Base-by-base conservation (phyloP, 148 eudicot genomes). In the Suaeda aralocaspica region DNA sequence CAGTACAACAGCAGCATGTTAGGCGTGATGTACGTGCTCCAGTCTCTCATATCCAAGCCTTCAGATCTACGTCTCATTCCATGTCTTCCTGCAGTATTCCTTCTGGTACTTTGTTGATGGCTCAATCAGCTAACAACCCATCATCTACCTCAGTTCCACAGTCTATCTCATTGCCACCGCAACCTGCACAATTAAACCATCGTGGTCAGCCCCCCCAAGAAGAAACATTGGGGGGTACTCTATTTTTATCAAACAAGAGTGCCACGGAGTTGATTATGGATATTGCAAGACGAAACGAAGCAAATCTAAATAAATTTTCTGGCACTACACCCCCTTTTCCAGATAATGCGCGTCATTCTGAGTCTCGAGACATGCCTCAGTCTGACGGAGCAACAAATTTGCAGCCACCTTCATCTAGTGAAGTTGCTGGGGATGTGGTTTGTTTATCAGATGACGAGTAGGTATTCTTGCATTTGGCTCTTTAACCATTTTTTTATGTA, bases 391-490 rank as follows among this genome's bases (percentile, higher is more conserved):
- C 24, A 11, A 59, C 61, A 65, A 76, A 72, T 53, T 6, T 66
- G n/a, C 71, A 71, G 46, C 59, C 18, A 51, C 60, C 75, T 48
- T 33, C 67, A 10, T 51, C 75, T 62, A 30, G 21, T 60, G 4
- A 42, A 29, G 26, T 9, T 24, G 52, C 50, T 15, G 75, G 53
- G 19, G 77, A 83, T 52, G 68, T 87, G 0, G 85, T 91, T 74
- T 87, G 85, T 44, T 71, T 88, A 59, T 83, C 87, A 8, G 94
- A 88, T 69, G 94, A 91, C 41, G 90, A 91, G 21, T 86, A 59
- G 72, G 9, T 63, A 9, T 46, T n/a, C 10, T 21, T 10, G 25
- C 58, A 44, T 46, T 29, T 19, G 36, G 21, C 21, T 6, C 26
- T 16, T 31, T 45, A 31, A 59, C 34, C 46, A 28, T 11, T 53